Percentiles rank a stretch among this genome's conserved stretches.
Evolutionary conservation across 768 basidiomycete genomes (phyloP).

Genomic region (Phlegmacium glaucopus): DNA sequence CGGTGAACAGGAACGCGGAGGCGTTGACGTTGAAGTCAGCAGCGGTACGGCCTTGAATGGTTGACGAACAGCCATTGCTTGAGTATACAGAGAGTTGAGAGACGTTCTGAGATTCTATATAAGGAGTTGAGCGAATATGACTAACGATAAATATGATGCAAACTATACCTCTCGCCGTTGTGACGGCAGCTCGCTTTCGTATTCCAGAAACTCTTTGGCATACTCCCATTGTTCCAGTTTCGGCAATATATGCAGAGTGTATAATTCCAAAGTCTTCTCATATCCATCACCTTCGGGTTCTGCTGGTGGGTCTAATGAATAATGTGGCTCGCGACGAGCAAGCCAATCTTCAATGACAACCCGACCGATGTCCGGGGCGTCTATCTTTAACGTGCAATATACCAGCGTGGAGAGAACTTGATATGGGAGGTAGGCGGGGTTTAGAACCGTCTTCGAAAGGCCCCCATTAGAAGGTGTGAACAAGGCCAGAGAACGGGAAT

Average conservation of each 20-base stretch:
- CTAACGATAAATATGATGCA: constrained; percentile 1
- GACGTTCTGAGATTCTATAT: constrained; percentile 36
- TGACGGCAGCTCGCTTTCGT: constrained; percentile 60
- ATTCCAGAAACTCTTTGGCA: constrained; percentile 69
- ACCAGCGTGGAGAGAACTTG: constrained; percentile 69
- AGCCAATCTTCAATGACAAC: constrained; percentile 80
- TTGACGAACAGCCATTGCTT: constrained; percentile 32
- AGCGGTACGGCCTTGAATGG: constrained; percentile 14
- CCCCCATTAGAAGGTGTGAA: constrained; percentile 52
- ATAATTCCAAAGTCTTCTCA: constrained; percentile 72
- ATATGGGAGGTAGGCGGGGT: constrained; percentile 60
- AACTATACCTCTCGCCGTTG: constrained; percentile 49
- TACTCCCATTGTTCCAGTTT: constrained; percentile 78
- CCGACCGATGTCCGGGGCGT: constrained; percentile 57
- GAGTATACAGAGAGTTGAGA: constrained; percentile 38
- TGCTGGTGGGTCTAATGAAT: constrained; percentile 18
- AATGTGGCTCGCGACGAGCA: constrained; percentile 45
- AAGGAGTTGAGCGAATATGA: constrained; percentile 4
- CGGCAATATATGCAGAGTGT: constrained; percentile 71
- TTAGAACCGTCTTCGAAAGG: constrained; percentile 33
- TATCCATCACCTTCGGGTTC: constrained; percentile 51
- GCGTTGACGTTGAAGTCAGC: constrained; percentile 20
- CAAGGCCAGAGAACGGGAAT: constrained; percentile 61
- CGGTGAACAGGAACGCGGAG: constrained; percentile 42
- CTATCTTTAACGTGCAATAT: constrained; percentile 66